phyloP scores from a whole-genome alignment of 2,329 filamentous ascomycete genomes.

The Fusarium nygamai region DNA sequence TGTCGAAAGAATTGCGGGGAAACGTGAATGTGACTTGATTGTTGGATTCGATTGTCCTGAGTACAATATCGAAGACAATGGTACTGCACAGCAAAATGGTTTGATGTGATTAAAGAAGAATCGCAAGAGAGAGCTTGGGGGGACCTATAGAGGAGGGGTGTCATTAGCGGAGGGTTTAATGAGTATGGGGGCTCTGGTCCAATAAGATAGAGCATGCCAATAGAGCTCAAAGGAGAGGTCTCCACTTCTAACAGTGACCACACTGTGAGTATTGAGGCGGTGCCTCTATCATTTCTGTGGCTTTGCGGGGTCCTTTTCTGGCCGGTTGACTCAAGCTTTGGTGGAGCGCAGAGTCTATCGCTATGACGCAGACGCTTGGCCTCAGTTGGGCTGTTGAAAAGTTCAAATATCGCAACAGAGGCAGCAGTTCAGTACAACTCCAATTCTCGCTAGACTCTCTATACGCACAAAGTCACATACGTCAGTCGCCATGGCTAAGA shows the following conservation, averaged over 20 bases:
- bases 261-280: neutral
- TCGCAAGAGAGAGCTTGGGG: neutral
- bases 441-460: neutral
- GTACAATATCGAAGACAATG: neutral
- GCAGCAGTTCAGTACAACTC: neutral
- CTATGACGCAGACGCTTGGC: slow-evolving; percentile 31
- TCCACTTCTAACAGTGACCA: neutral
- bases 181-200: neutral
- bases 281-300: neutral
- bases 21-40: neutral
- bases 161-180: neutral
- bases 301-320: slow-evolving; percentile 3
- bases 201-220: neutral
- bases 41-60: neutral
- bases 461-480: neutral
- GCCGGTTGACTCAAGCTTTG: slow-evolving; percentile 36
- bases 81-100: neutral
- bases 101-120: neutral
- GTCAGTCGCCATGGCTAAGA: slow-evolving; percentile 49
- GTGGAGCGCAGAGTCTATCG: slow-evolving; percentile 7
- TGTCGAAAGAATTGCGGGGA: neutral
- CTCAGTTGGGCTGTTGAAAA: slow-evolving; percentile 9
- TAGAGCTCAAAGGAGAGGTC: neutral
- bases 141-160: neutral
- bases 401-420: slow-evolving; percentile 24